Evolutionary conservation across 129 eudicot species (phyloP), one percentile per base, ranked within the genome.

Genomic region (Pulicaria dysenterica): DNA sequence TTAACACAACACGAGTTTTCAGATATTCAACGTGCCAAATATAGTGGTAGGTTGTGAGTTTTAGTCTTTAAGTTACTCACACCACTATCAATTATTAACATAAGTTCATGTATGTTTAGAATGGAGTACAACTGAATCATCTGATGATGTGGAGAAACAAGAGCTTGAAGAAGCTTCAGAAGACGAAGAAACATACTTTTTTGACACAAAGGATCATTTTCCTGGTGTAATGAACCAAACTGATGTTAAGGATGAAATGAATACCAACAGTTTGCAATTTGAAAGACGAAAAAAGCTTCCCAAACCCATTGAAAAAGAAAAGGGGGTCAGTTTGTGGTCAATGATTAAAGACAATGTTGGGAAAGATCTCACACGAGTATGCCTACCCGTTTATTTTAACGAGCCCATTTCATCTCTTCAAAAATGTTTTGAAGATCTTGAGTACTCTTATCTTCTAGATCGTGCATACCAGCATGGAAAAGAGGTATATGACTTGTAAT

Each of bases 331-430:
- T 83, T 77, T 91, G 4, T 91, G 97, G 97, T 86, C 93, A 62
- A 86, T 88, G 91, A 88, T 91, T 66, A 91, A 88, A 73, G 97
- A 88, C 76, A 91, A 88, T 73, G 88, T 91, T 1, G 97, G 95
- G 12, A 91, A 91, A 61, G 97, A 91, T 76, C 84, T 91, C 15
- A 88, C 90, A 16, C 79, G 92, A 58, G 95, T 91, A 46, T 91
- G 97, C 65, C 84, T 91, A 10, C 97, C 97, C 10, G 95, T 88
- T 51, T 91, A 91, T 68, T 91, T 91, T 45, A 91, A 91, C 48
- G 97, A 91, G 69, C 95, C 97, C 46, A 82, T 88, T 39, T 91
- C 97, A 14, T 85, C 97, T 68, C 83, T 91, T 7, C 97, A 91
- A 62, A 91, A 86, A 66, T 91, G 95, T 51, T 91, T 84, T 42